Evolutionary conservation across 768 basidiomycete genomes (phyloP).

Genomic region (Lactifluus piperatus): DNA sequence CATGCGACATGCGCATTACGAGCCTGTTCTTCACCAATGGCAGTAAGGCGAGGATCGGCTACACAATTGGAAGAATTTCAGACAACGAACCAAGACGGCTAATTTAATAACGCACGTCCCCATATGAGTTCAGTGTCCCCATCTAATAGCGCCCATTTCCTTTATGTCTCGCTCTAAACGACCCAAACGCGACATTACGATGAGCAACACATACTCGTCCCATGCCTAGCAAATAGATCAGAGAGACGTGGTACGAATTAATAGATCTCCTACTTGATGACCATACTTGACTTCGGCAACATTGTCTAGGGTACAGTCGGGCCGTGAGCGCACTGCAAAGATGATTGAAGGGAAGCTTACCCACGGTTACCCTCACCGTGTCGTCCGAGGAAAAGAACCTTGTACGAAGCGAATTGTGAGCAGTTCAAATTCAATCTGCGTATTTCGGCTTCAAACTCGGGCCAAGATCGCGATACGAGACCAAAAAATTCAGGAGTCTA

Average conservation of each 20-base stretch:
- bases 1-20: slow-evolving; percentile 15
- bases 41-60: slow-evolving; percentile 19
- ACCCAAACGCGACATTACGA: not conserved
- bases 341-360: not conserved
- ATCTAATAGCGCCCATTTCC: slow-evolving; percentile 15
- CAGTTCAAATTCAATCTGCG: not conserved
- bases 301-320: slow-evolving; percentile 9
- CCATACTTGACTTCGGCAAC: slow-evolving; percentile 15
- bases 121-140: slow-evolving; percentile 17
- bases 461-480: slow-evolving; percentile 9
- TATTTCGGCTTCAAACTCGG: not conserved
- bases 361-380: slow-evolving; percentile 11
- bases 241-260: not conserved
- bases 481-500: slow-evolving; percentile 15
- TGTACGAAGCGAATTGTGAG: slow-evolving; percentile 4
- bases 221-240: slow-evolving; percentile 8
- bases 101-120: slow-evolving; percentile 14
- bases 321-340: not conserved
- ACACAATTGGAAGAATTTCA: not conserved
- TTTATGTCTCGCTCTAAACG: not conserved
- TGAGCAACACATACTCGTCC: slow-evolving; percentile 8
- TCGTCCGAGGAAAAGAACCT: slow-evolving; percentile 12
- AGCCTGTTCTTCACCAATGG: slow-evolving; percentile 19
- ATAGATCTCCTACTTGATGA: not conserved
- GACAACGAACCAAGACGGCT: not conserved